Percentiles rank a stretch among this genome's conserved stretches.
Evolutionary conservation across 345 rosid genomes (phyloP).

Genomic region (Mallotus nudiflorus): DNA sequence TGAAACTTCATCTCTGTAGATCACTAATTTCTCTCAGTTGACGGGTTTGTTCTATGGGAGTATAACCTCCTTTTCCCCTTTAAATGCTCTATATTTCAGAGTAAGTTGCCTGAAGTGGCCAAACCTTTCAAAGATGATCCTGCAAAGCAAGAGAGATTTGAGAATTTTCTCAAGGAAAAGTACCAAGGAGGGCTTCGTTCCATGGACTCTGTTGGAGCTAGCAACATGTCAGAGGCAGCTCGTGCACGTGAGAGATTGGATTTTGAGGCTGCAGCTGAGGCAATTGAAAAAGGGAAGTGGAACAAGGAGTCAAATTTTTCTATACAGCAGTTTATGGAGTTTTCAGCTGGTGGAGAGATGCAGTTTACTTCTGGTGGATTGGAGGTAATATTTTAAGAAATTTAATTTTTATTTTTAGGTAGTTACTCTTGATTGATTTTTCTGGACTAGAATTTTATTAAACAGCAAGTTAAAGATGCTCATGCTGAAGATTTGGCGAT

Average conservation of each 20-base stretch:
- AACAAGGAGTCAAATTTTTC: slow-evolving; percentile 47
- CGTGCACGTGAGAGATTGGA: slow-evolving; percentile 96
- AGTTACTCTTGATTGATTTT: slow-evolving; percentile 16
- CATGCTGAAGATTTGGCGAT: slow-evolving; percentile 47
- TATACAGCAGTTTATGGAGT: slow-evolving; percentile 42
- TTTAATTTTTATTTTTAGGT: slow-evolving; percentile 13
- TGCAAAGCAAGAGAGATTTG: slow-evolving; percentile 90
- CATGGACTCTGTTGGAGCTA: slow-evolving; percentile 46
- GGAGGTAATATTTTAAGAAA: slow-evolving; percentile 49
- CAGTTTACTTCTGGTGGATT: slow-evolving; percentile 77
- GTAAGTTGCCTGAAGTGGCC: slow-evolving; percentile 52
- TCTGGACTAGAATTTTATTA: slow-evolving; percentile 23
- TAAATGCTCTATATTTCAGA: slow-evolving; percentile 35
- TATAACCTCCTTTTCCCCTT: background rate
- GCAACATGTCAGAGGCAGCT: slow-evolving; percentile 77
- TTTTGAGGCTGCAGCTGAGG: slow-evolving; percentile 95
- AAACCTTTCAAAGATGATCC: slow-evolving; percentile 88
- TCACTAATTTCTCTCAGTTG: background rate
- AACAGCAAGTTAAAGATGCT: slow-evolving; percentile 54
- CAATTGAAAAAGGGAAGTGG: slow-evolving; percentile 69
- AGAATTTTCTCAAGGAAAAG: slow-evolving; percentile 87
- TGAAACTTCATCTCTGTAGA: background rate
- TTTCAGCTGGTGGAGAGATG: slow-evolving; percentile 54
- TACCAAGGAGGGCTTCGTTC: slow-evolving; percentile 89
- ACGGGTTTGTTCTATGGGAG: background rate